phyloP scores from a whole-genome alignment of 805 yeast genomes.

The Zygotorulaspora florentina region DNA sequence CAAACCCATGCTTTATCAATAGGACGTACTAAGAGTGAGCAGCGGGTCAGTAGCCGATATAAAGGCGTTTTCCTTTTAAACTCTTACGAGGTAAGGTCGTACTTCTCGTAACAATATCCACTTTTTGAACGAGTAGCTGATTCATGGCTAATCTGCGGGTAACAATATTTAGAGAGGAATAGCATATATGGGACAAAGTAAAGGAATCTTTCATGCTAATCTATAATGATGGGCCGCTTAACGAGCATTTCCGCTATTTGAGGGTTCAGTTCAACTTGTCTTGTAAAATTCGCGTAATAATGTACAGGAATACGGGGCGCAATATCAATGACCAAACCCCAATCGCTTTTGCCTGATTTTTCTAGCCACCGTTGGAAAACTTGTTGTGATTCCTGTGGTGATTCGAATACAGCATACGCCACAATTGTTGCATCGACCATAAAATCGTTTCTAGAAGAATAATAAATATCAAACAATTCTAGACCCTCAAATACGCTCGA shows the following conservation, averaged over 20 bases:
- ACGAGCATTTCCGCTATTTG: conserved; percentile 2
- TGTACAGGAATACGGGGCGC: conserved; percentile 12
- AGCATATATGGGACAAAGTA: too few relatives aligned
- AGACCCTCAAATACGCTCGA: conserved; percentile 2
- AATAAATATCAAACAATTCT: conserved; percentile 15
- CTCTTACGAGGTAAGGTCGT: too few relatives aligned
- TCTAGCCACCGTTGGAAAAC: conserved; percentile 11
- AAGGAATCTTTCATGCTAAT: not conserved
- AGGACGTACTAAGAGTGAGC: too few relatives aligned
- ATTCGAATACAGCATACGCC: conserved; percentile 15
- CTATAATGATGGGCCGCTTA: conserved; percentile 4
- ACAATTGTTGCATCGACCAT: conserved; percentile 12
- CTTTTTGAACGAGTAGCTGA: too few relatives aligned
- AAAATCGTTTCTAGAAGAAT: conserved; percentile 21
- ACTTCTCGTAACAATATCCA: too few relatives aligned
- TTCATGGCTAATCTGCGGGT: not conserved
- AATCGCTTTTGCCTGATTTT: not conserved
- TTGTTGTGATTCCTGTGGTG: conserved; percentile 12
- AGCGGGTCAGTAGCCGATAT: too few relatives aligned
- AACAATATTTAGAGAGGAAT: not conserved
- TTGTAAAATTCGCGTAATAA: conserved; percentile 7
- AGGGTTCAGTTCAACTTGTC: conserved; percentile 3
- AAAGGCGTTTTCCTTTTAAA: too few relatives aligned
- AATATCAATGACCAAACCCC: conserved; percentile 8
- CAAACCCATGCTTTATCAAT: conserved; percentile 23